Evolutionary conservation across 2,329 filamentous ascomycete species (phyloP).

Genomic region (Verticillium tricorpus): DNA sequence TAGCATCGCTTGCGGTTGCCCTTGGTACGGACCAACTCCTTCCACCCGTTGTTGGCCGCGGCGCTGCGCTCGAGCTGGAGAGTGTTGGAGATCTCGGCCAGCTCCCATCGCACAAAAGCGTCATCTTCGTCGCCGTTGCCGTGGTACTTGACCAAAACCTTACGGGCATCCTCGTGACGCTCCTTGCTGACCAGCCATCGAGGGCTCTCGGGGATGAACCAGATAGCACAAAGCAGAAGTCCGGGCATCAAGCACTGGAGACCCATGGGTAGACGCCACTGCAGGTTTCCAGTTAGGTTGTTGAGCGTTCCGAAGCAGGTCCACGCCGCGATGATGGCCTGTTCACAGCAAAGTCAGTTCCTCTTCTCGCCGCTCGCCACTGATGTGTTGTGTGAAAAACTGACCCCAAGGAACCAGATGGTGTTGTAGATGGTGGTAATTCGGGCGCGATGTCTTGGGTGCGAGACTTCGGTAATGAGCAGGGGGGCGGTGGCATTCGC

Average conservation of each 20-base stretch:
- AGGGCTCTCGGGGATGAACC: constrained; percentile 39
- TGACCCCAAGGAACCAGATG: constrained; percentile 46
- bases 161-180: constrained; percentile 27
- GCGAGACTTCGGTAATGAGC: constrained; percentile 48
- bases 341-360: neutral
- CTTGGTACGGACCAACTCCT: constrained; percentile 49
- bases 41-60: constrained; percentile 42
- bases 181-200: constrained; percentile 35
- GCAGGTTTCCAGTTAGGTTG: constrained; percentile 41
- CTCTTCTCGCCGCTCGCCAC: neutral
- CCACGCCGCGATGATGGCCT: constrained; percentile 38
- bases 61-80: constrained; percentile 45
- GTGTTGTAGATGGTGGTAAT: constrained; percentile 52
- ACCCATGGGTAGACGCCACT: constrained; percentile 45
- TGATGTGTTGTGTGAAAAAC: neutral
- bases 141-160: constrained; percentile 28
- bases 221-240: constrained; percentile 47
- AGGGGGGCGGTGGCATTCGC: constrained; percentile 48
- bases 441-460: constrained; percentile 43
- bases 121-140: constrained; percentile 29
- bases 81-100: constrained; percentile 55
- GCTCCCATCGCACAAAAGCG: constrained; percentile 54
- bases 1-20: constrained; percentile 52
- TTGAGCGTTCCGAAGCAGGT: constrained; percentile 42
- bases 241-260: constrained; percentile 43